Percentiles rank a stretch among this genome's conserved stretches.
phyloP scores from a whole-genome alignment of 2,329 filamentous ascomycete species.

The Anthostomella pinea region DNA sequence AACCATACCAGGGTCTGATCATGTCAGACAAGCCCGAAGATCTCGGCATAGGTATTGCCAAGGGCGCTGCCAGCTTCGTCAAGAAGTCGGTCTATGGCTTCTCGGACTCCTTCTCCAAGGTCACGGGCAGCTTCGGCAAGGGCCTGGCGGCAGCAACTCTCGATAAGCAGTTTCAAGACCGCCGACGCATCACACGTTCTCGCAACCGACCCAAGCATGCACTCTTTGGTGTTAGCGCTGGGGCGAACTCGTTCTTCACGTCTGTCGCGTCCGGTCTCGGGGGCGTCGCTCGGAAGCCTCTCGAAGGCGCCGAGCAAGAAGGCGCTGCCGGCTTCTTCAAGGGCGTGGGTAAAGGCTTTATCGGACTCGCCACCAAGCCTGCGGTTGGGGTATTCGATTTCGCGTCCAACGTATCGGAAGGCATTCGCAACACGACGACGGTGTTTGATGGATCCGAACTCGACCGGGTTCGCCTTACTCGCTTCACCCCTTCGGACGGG shows the following conservation, averaged over 20 bases:
- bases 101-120: constrained; percentile 95
- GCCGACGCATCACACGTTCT: constrained; percentile 86
- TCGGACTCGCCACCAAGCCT: constrained; percentile 94
- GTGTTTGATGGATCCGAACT: constrained; percentile 95
- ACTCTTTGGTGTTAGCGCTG: constrained; percentile 90
- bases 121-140: constrained; percentile 96
- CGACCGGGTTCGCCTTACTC: constrained; percentile 88
- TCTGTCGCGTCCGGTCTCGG: constrained; percentile 92
- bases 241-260: constrained; percentile 90
- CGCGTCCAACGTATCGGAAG: constrained; percentile 94
- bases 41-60: constrained; percentile 90
- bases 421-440: constrained; percentile 96
- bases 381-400: constrained; percentile 96
- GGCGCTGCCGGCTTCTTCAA: constrained; percentile 94
- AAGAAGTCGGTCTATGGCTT: constrained; percentile 99
- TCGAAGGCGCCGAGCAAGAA: constrained; percentile 95
- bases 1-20: constrained; percentile 96
- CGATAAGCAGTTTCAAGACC: constrained; percentile 98
- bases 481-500: constrained; percentile 88
- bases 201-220: constrained; percentile 96
- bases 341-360: constrained; percentile 89
- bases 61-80: constrained; percentile 93
- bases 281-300: constrained; percentile 85
- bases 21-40: constrained; percentile 95
- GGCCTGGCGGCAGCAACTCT: constrained; percentile 91